Percentiles rank a stretch among this genome's conserved stretches.
These are phyloP conservation scores for Vigna reflexopilosa DNA, from an alignment of 306 rosid species.

Conservation along the genomic window DNA sequence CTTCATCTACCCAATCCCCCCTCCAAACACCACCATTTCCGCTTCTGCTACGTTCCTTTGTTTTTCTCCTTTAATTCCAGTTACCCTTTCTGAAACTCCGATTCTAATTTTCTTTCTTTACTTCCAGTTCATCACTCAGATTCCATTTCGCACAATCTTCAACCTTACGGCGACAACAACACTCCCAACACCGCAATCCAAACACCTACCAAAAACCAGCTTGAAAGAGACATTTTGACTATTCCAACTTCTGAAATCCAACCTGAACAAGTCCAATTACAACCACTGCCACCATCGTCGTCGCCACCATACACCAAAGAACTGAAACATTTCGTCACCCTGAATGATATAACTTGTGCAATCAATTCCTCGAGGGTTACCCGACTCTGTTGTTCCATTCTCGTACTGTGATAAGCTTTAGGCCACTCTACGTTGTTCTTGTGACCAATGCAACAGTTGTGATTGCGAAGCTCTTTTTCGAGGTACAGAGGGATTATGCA, in stretches of 20 bases:
- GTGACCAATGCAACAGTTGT: constrained; percentile 66
- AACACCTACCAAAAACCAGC: constrained; percentile 36
- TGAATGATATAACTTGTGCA: constrained; percentile 58
- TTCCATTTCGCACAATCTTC: constrained; percentile 44
- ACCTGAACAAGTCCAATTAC: constrained; percentile 9
- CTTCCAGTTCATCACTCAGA: constrained; percentile 53
- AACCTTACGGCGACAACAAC: not conserved
- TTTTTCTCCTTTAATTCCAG: not conserved
- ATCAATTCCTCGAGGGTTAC: constrained; percentile 60
- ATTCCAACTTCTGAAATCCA: constrained; percentile 26
- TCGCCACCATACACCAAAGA: not conserved
- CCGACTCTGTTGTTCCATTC: constrained; percentile 59
- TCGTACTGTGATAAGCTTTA: constrained; percentile 50
- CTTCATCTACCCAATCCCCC: constrained; percentile 17
- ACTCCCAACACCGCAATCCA: constrained; percentile 23
- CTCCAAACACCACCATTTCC: constrained; percentile 34
- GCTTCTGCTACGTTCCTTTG: constrained; percentile 52
- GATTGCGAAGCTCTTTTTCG: constrained; percentile 54
- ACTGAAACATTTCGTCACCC: constrained; percentile 48
- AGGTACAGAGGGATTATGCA: constrained; percentile 41
- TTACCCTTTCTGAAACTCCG: not conserved
- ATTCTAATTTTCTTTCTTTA: not conserved
- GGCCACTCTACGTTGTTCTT: constrained; percentile 70
- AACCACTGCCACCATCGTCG: not conserved
- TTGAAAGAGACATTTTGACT: constrained; percentile 32